Base-by-base conservation (phyloP, 768 basidiomycete genomes). In the Daedalea quercina region DNA sequence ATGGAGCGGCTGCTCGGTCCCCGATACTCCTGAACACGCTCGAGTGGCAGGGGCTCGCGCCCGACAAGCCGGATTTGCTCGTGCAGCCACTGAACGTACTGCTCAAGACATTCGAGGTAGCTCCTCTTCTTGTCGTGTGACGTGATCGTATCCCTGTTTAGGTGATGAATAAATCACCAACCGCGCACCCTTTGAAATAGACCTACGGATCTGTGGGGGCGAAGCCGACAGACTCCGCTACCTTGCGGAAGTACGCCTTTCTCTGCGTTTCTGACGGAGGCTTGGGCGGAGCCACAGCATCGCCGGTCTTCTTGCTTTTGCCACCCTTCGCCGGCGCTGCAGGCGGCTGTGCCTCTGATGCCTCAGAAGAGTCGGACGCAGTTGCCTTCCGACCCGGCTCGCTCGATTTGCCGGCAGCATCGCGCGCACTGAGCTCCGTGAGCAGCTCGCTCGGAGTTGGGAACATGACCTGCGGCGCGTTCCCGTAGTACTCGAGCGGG, bases 51-150 rank as follows among this genome's bases (percentile, higher is more conserved):
- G 12, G 78, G 76, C 23, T 81, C 79, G 37, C 79, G 63, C 33
- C 75, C 69, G 12, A 79, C 65, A 17, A 87, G 62, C 0, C 69
- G 69, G 37, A 85, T 70, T 57, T 82, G 80, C 11, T 74, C 70
- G 55, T 88, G 87, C 20, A 89, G 73, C 6, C 73, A 69, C 25
- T 75, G 62, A 13, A 87, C 78, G 63, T 87, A 89, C 53, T 84
- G 77, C 57, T 89, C 86, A 7, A 89, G 67, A 57, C 82, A 85
- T 58, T 85, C 84, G 22, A 88, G 74, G 60, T 88, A 87, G 59
- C 82, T 76, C 2, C 86, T 70, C 59, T 87, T 87, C 61, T 87
- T 87, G 60, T 88, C 86, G 59, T 89, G 86, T 6, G 85, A 86
- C 2, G 86, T 83, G 51, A 89, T 87, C n/a, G 75, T 74, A 47